These are phyloP conservation scores for Apiospora rasikravindrae DNA, from an alignment of 2,329 filamentous ascomycete species.

Conservation along the genomic window DNA sequence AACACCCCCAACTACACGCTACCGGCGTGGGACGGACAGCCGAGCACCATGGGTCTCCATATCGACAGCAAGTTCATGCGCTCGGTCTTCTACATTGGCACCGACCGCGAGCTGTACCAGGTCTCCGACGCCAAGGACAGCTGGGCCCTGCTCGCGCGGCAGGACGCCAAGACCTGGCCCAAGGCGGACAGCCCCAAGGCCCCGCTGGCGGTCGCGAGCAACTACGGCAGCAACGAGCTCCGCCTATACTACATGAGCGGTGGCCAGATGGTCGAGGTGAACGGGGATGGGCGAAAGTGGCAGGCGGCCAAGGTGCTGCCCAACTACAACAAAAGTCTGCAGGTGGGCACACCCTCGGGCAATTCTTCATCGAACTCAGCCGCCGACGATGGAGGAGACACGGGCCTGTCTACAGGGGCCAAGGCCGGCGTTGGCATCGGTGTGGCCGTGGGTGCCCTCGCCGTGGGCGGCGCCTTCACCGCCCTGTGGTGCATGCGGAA, in stretches of 20 bases:
- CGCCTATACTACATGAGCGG: slow-evolving; percentile 44
- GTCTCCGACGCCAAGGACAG: slow-evolving; percentile 34
- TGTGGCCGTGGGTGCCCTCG: slow-evolving; percentile 40
- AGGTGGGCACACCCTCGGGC: slow-evolving; percentile 18
- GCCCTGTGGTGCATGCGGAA: slow-evolving; percentile 35
- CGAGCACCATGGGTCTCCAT: slow-evolving; percentile 35
- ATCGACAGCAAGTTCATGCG: slow-evolving; percentile 36
- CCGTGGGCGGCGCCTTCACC: slow-evolving; percentile 35
- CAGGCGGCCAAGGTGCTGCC: slow-evolving; percentile 34
- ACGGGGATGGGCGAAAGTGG: slow-evolving; percentile 38
- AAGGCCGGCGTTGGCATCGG: slow-evolving; percentile 44
- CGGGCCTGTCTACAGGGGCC: slow-evolving; percentile 40
- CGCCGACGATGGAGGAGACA: not conserved
- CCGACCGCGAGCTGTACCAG: slow-evolving; percentile 41
- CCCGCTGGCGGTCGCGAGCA: slow-evolving; percentile 37
- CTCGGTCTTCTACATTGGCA: slow-evolving; percentile 45
- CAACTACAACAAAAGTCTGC: slow-evolving; percentile 30
- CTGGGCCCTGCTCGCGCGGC: slow-evolving; percentile 35
- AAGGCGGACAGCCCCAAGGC: slow-evolving; percentile 34
- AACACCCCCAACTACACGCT: slow-evolving; percentile 35
- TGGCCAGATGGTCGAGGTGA: slow-evolving; percentile 38
- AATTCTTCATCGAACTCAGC: slow-evolving; percentile 19
- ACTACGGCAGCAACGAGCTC: slow-evolving; percentile 30
- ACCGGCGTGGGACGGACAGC: slow-evolving; percentile 38
- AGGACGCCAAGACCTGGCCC: slow-evolving; percentile 28